Conservation (phyloP, 306 rosid species). For the Acacia acuminata region DNA sequence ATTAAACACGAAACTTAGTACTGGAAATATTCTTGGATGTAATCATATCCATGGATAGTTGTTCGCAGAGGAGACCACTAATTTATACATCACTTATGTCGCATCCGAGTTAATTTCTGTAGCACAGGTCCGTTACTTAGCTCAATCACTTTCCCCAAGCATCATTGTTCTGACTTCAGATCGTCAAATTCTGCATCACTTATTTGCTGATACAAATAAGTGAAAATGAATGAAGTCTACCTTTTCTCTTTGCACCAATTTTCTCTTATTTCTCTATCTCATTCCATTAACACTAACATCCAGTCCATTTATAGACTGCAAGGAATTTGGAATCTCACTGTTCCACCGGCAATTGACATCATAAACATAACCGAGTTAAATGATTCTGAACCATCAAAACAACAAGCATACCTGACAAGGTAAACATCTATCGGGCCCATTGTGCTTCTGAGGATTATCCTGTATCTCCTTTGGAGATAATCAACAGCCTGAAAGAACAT, state of each 20-base stretch:
- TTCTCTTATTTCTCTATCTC: background rate
- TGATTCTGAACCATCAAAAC: constrained; percentile 16
- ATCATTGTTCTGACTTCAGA: background rate
- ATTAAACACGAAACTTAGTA: background rate
- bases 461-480: constrained; percentile 93
- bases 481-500: constrained; percentile 72
- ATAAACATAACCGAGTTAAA: constrained; percentile 20
- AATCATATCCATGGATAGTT: background rate
- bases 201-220: background rate
- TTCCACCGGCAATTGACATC: constrained; percentile 27
- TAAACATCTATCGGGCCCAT: constrained; percentile 98
- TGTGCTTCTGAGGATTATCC: constrained; percentile 92
- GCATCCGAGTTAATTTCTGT: background rate
- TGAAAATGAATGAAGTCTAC: background rate
- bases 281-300: background rate
- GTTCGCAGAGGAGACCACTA: background rate
- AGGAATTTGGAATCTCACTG: background rate
- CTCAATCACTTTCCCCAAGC: background rate
- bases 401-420: constrained; percentile 81
- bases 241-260: background rate
- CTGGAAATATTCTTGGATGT: background rate
- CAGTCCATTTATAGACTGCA: background rate
- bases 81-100: background rate
- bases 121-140: background rate
- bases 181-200: background rate